Evolutionary conservation across 805 yeast species (phyloP).

Genomic region (Yarrowia porcina): DNA sequence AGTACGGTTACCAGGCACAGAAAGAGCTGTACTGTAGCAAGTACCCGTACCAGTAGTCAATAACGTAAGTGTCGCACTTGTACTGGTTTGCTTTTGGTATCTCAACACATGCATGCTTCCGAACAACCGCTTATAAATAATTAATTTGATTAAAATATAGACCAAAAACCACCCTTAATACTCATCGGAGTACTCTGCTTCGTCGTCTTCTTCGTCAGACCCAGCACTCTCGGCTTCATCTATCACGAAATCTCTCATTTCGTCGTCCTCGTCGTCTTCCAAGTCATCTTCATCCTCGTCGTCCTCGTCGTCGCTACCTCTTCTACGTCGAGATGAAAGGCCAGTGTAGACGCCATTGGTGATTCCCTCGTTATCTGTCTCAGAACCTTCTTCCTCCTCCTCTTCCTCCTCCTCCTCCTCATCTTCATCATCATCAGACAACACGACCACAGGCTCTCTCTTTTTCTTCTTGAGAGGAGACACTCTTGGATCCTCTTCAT

Average conservation of each 20-base stretch:
- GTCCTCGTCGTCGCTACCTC: neutral
- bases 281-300: neutral
- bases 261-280: neutral
- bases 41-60: no score
- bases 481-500: neutral
- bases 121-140: no score
- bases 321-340: neutral
- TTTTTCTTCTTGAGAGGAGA: neutral
- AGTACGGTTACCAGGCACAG: no score
- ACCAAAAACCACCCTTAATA: neutral
- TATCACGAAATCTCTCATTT: neutral
- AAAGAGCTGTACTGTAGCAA: no score
- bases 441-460: neutral
- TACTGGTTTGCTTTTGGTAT: no score
- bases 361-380: neutral
- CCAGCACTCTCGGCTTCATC: neutral
- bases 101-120: no score
- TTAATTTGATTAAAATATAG: no score
- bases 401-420: neutral
- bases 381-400: neutral
- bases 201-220: neutral
- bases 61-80: no score
- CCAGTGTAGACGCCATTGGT: neutral
- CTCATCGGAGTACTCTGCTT: neutral
- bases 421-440: neutral